These are phyloP conservation scores for Piromyces sp. DNA, from an alignment of 192 early-diverging fungal species.

Conservation along the genomic window DNA sequence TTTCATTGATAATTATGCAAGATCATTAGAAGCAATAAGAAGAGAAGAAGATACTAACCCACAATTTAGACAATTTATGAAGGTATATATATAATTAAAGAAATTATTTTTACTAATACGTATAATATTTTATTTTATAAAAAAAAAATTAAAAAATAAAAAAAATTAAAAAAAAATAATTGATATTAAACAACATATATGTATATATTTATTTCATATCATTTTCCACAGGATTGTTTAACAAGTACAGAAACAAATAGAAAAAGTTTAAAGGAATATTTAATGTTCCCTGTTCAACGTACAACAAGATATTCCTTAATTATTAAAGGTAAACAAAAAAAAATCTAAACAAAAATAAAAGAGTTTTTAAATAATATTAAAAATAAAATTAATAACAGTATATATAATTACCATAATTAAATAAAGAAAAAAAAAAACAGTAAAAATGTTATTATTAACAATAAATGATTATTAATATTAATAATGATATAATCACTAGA, in stretches of 20 bases:
- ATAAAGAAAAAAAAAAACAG: neutral
- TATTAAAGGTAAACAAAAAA: conserved; percentile 13
- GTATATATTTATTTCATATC: too few species aligned
- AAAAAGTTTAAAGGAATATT: conserved; percentile 1
- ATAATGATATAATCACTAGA: too few species aligned
- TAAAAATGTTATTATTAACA: too few species aligned
- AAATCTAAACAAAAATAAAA: neutral
- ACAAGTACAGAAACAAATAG: conserved; percentile 3
- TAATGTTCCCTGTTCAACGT: conserved; percentile 7
- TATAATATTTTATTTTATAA: too few species aligned
- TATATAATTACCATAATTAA: too few species aligned
- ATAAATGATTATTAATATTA: too few species aligned
- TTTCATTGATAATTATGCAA: conserved; percentile 7
- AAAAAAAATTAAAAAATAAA: neutral
- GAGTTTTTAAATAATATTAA: too few species aligned
- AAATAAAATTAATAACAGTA: neutral
- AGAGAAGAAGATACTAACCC: conserved; percentile 2
- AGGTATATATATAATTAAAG: neutral
- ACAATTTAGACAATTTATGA: conserved; percentile 4
- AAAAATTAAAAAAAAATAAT: neutral
- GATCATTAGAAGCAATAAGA: neutral
- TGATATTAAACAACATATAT: too few species aligned
- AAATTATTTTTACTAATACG: too few species aligned
- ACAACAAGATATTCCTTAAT: conserved; percentile 5
- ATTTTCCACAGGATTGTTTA: neutral